Conservation (phyloP, 352 stramenopile genomes). For the Phytopythium aichiense region DNA sequence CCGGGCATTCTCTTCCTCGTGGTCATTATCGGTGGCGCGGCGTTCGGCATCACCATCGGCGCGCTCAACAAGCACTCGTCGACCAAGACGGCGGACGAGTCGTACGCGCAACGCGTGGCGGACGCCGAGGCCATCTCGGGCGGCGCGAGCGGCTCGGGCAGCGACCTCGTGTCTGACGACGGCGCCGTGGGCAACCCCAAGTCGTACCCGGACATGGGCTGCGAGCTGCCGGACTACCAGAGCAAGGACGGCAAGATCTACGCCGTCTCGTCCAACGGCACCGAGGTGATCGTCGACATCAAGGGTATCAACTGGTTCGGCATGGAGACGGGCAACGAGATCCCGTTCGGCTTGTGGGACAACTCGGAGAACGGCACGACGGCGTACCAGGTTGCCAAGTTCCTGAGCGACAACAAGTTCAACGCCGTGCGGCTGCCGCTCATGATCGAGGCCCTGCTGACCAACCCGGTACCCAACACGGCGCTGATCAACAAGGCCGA, state of each 20-base stretch:
- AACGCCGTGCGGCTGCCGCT: conserved; percentile 71
- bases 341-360: conserved; percentile 67
- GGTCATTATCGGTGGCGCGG: conserved; percentile 24
- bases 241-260: conserved; percentile 67
- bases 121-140: conserved; percentile 15
- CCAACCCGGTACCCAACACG: conserved; percentile 45
- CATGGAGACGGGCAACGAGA: conserved; percentile 63
- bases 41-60: conserved; percentile 25
- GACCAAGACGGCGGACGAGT: conserved; percentile 13
- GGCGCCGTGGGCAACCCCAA: conserved; percentile 70
- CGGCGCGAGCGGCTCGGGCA: conserved; percentile 20
- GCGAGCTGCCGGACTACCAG: conserved; percentile 61
- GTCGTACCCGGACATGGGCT: conserved; percentile 56
- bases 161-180: conserved; percentile 60
- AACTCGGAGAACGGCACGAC: conserved; percentile 70
- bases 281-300: conserved; percentile 48
- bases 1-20: conserved; percentile 37
- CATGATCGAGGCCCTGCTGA: conserved; percentile 52
- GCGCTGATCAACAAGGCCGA: conserved; percentile 43
- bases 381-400: conserved; percentile 69
- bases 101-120: conserved; percentile 22
- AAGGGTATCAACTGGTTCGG: conserved; percentile 81
- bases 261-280: conserved; percentile 48
- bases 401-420: conserved; percentile 71
- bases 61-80: conserved; percentile 17